These are phyloP conservation scores for Coprinopsis cinerea DNA, from an alignment of 768 basidiomycete species.

Conservation along the genomic window DNA sequence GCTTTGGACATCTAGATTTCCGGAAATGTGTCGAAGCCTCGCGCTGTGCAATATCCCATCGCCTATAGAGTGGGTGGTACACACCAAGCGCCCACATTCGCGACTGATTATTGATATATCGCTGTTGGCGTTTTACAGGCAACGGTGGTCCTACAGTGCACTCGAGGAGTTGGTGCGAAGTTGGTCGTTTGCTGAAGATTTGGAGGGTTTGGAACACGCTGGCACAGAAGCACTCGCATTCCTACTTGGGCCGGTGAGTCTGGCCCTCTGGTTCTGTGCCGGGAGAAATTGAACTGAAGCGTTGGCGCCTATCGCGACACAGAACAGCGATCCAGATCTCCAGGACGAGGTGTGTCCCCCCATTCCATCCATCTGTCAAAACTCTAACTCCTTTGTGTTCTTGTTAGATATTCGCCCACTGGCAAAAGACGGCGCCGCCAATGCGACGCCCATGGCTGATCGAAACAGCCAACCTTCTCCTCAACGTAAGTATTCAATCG, in stretches of 20 bases:
- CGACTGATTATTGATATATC: too few relatives aligned
- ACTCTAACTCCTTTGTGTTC: not conserved
- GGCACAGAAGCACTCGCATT: conserved; percentile 53
- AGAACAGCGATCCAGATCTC: conserved; percentile 53
- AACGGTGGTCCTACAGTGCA: conserved; percentile 46
- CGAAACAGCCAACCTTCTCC: conserved; percentile 48
- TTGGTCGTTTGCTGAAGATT: conserved; percentile 61
- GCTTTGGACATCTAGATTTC: conserved; percentile 62
- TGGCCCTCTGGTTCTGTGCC: not conserved
- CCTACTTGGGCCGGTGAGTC: conserved; percentile 50
- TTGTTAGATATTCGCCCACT: conserved; percentile 56
- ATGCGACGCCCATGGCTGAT: conserved; percentile 43
- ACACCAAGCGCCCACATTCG: too few relatives aligned
- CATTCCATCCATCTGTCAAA: conserved; percentile 2
- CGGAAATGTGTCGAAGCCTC: conserved; percentile 63
- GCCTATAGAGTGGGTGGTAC: conserved; percentile 55
- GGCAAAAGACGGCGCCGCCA: conserved; percentile 55
- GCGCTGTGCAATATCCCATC: conserved; percentile 65
- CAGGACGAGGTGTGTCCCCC: conserved; percentile 54
- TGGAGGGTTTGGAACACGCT: conserved; percentile 63
- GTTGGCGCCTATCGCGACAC: not conserved
- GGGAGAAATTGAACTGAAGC: too few relatives aligned
- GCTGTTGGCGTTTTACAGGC: too few relatives aligned
- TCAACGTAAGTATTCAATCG: conserved; percentile 44
- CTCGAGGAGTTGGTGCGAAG: conserved; percentile 56